Evolutionary conservation across 306 rosid genomes (phyloP).

Genomic region (Lablab purpureus): DNA sequence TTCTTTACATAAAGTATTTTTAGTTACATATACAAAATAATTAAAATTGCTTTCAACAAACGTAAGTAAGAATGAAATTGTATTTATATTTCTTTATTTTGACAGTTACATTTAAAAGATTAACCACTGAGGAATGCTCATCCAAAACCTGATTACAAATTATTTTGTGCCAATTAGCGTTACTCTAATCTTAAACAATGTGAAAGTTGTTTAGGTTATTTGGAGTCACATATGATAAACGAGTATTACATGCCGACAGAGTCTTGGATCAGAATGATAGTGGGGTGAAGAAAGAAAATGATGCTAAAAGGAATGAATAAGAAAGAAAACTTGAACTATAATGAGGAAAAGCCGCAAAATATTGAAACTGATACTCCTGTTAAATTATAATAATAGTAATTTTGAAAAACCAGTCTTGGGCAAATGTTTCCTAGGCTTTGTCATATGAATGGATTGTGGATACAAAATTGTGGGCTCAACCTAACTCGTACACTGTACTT

Average conservation of each 20-base stretch:
- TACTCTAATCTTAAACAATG: conserved; percentile 12
- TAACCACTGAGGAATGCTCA: neutral
- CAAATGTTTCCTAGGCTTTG: conserved; percentile 4
- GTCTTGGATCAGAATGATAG: neutral
- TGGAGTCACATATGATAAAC: conserved; percentile 5
- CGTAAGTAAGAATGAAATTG: neutral
- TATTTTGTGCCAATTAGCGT: conserved; percentile 6
- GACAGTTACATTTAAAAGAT: neutral
- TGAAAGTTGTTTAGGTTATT: conserved; percentile 21
- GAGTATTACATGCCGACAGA: neutral
- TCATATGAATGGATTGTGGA: conserved; percentile 31
- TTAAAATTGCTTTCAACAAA: neutral
- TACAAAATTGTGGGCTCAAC: conserved; percentile 32
- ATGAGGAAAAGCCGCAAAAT: neutral
- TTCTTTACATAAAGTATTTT: neutral
- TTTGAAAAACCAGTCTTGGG: conserved; percentile 3
- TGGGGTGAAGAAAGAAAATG: conserved; percentile 10
- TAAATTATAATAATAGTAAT: conserved; percentile 10
- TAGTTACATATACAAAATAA: neutral
- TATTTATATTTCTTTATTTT: neutral
- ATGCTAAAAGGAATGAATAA: neutral
- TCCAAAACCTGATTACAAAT: neutral
- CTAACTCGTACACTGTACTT: conserved; percentile 27
- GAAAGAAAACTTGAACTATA: neutral
- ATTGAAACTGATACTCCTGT: neutral